phyloP scores from a whole-genome alignment of 2,329 filamentous ascomycete species.

The Pseudogymnoascus destructans region DNA sequence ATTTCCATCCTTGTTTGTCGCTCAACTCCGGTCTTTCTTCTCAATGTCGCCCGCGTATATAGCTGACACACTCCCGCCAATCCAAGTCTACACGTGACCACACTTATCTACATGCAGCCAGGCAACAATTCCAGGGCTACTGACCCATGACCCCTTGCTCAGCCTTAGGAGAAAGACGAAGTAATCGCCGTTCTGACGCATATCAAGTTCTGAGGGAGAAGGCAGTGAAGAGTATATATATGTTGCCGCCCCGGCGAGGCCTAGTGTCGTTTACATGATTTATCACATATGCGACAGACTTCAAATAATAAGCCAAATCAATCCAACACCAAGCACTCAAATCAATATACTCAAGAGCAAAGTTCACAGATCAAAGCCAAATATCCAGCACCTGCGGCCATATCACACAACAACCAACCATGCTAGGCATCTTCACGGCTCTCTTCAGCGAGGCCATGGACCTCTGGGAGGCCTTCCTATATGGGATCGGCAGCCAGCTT shows the following conservation, averaged over 20 bases:
- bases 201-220: neutral
- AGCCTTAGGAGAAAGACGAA: neutral
- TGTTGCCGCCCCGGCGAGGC: neutral
- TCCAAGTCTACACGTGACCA: neutral
- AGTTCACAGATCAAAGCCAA: neutral
- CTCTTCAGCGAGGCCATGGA: constrained; percentile 19
- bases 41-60: neutral
- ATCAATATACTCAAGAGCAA: neutral
- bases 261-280: neutral
- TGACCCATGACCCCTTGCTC: neutral
- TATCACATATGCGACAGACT: neutral
- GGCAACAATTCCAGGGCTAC: neutral
- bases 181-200: constrained; percentile 5
- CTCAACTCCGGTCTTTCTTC: neutral
- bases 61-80: neutral
- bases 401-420: constrained; percentile 10
- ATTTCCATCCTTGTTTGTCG: neutral
- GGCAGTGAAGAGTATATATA: neutral
- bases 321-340: neutral
- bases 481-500: constrained; percentile 14
- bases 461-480: constrained; percentile 19
- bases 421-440: constrained; percentile 17
- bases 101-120: neutral
- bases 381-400: neutral
- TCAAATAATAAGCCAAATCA: neutral